Base-by-base conservation (phyloP, 345 rosid species). In the Bretschneidera sinensis region DNA sequence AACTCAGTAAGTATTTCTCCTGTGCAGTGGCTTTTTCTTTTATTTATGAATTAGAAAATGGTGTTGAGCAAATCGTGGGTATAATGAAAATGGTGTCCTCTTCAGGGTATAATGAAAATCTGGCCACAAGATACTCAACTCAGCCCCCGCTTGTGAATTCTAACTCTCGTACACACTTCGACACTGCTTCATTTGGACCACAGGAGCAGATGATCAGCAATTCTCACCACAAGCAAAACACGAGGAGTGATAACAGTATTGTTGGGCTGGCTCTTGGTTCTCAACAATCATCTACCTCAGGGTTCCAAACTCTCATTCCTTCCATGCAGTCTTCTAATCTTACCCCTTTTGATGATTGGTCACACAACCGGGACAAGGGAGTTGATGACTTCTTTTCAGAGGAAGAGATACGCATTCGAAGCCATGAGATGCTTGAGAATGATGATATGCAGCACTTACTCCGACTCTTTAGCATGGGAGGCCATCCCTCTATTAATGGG, bases 371-470 rank as follows among this genome's bases (percentile, higher is more conserved):
- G 4, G 97, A 85, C 63, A 87, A 62, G 76, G 86, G 86, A 57
- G 84, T 74, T 49, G 86, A 83, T 13, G 98, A 89, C 24, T 81
- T 74, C 58, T 74, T 87, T 57, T 67, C 96, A 6, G 98, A 92
- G 78, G 98, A 92, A 70, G 98, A 92, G 53, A 87, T 92, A 57
- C 89, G 98, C 54, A 18, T 84, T 55, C 76, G 87, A 71, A 92
- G 97, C 69, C 82, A 89, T 63, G 98, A 92, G 74, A 89, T 92
- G 94, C 97, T 92, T 6, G 98, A 87, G 80, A 87, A 84, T 51
- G 98, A 89, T 71, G 98, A 92, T 57, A 89, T 89, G 98, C 98
- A 92, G 57, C 91, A 89, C 61, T 77, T 85, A 62, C 96, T 92
- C 28, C 79, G 91, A 11, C 59, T 85, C 61, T 89, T 92, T 66